phyloP scores from a whole-genome alignment of 106 monocot species.

The Iris macrosiphon region DNA sequence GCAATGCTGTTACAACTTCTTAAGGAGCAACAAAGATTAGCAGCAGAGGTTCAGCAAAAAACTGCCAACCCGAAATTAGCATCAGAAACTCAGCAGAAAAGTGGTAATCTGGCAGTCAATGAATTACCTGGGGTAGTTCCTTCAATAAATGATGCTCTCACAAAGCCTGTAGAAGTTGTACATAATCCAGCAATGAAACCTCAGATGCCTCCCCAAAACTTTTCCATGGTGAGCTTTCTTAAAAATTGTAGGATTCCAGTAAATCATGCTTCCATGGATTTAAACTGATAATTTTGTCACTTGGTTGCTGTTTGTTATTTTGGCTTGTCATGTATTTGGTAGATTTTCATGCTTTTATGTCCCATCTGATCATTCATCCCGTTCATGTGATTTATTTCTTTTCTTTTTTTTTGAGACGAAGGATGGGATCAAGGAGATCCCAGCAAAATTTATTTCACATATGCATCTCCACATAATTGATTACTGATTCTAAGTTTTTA shows the following conservation, averaged over 20 bases:
- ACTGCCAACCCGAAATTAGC: too few species aligned
- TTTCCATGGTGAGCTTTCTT: slow-evolving; percentile 28
- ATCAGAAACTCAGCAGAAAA: not conserved
- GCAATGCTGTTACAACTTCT: slow-evolving; percentile 62
- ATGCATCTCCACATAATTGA: not conserved
- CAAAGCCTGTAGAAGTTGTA: slow-evolving; percentile 13
- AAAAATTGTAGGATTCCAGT: not conserved
- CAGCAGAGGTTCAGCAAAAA: slow-evolving; percentile 38
- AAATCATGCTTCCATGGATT: too few species aligned
- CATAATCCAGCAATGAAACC: slow-evolving; percentile 16
- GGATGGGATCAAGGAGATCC: too few species aligned
- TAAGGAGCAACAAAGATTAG: slow-evolving; percentile 52
- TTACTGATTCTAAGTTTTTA: too few species aligned
- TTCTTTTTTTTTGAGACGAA: not conserved
- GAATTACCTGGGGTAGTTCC: slow-evolving; percentile 14
- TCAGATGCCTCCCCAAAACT: slow-evolving; percentile 15
- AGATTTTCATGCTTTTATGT: too few species aligned
- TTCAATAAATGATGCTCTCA: not conserved
- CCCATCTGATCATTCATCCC: not conserved
- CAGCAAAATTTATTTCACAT: not conserved
- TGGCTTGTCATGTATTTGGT: not conserved
- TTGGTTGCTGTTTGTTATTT: not conserved
- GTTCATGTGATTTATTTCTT: not conserved
- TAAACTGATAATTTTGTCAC: not conserved
- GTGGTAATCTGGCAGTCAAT: slow-evolving; percentile 9